Percentiles rank a stretch among this genome's conserved stretches.
Conservation (phyloP, 208 protist genomes). For the Trypanosoma theileri region DNA sequence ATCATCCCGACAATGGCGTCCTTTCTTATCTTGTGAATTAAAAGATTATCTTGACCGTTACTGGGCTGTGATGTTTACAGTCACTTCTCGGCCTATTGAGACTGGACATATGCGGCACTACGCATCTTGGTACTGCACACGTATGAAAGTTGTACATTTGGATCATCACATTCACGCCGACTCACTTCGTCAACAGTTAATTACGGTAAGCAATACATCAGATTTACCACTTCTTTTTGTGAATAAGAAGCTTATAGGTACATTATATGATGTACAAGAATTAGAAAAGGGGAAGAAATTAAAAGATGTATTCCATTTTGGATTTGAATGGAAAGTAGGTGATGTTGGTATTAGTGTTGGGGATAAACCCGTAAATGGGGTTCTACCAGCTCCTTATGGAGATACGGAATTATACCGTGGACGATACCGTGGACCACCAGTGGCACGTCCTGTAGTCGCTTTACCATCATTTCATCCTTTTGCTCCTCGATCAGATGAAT, state of each 20-base stretch:
- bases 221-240: conserved; percentile 86
- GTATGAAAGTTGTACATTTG: conserved; percentile 82
- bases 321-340: conserved; percentile 85
- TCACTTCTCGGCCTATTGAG: conserved; percentile 64
- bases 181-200: conserved; percentile 54
- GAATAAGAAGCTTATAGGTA: conserved; percentile 78
- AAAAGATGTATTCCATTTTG: conserved; percentile 90
- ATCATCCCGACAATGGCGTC: conserved; percentile 35
- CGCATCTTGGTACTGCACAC: conserved; percentile 85
- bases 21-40: conserved; percentile 62
- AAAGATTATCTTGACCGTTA: conserved; percentile 75
- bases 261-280: conserved; percentile 58
- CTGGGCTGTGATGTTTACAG: conserved; percentile 85
- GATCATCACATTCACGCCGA: conserved; percentile 80
- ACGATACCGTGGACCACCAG: conserved; percentile 72
- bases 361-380: conserved; percentile 42
- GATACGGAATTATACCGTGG: conserved; percentile 83
- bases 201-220: conserved; percentile 35
- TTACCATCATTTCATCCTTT: conserved; percentile 72
- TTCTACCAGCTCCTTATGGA: conserved; percentile 64
- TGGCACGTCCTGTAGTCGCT: conserved; percentile 67
- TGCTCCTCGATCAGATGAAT: conserved; percentile 25
- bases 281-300: conserved; percentile 68
- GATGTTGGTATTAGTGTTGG: conserved; percentile 18
- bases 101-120: conserved; percentile 89